Evolutionary conservation across 352 stramenopile species (phyloP), one percentile per base, ranked within the genome.

Genomic region (Phytophthora foliorum): DNA sequence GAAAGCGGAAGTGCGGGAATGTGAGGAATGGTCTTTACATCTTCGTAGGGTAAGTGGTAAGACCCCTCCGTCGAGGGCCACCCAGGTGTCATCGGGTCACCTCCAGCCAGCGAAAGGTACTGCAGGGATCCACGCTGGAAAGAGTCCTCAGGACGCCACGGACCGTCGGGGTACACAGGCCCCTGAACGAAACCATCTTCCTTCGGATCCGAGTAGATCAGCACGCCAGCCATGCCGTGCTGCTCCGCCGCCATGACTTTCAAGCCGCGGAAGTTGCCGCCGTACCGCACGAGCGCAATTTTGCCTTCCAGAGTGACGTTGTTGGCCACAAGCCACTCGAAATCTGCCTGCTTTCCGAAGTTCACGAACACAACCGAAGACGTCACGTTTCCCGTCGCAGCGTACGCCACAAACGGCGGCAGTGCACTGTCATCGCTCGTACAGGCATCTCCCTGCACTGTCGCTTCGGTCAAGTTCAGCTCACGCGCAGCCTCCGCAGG

Each of bases 161-260:
- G 71, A 11, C 88, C 88, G 14, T 88, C 68, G 1, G 88, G 88
- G 67, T 93, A 95, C 1, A 81, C 72, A 6, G 72, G 29, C 4
- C 86, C 86, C 11, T 69, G 57, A 16, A 50, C 65, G 53, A 82
- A 93, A 10, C 88, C 88, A 69, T 94, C 88, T 17, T 94, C 67
- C 25, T 72, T 57, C n/a, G 88, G 86, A 62, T 95, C 86, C 50
- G 73, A 89, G 72, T 92, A 95, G 60, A 95, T 90, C 1, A 95
- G 57, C 3, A 84, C 74, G 17, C 65, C 84, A 14, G 83, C 55
- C 42, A 85, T 87, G 21, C 77, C 78, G 11, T 75, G 71, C 11
- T 66, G 22, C 67, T 95, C 69, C 1, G 85, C 82, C 54, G 91
- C 84, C 71, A 88, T 84, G 10, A 89, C 86, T 64, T 89, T 90